Conservation (phyloP, 352 stramenopile genomes). For the Elongisporangium undulatum region DNA sequence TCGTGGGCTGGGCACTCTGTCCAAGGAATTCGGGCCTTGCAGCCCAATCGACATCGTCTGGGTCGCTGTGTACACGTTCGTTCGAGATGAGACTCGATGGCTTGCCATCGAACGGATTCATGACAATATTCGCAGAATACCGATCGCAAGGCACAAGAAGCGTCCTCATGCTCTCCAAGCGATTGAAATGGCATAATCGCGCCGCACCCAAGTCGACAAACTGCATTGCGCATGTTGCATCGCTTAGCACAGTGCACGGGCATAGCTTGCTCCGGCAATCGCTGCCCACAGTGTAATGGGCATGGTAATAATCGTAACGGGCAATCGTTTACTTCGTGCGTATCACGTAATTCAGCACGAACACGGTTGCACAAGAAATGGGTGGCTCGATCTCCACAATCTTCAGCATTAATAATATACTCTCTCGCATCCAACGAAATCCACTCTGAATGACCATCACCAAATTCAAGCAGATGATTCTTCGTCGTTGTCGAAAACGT, state of each 20-base stretch:
- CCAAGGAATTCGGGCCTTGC: slow-evolving; percentile 18
- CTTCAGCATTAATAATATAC: slow-evolving; percentile 20
- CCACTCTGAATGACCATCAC: slow-evolving; percentile 47
- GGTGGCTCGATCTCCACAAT: background rate
- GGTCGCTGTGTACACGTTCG: slow-evolving; percentile 27
- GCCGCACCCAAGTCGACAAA: slow-evolving; percentile 57
- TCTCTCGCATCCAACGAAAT: slow-evolving; percentile 28
- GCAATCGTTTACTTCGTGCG: slow-evolving; percentile 37
- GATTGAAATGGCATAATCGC: slow-evolving; percentile 34
- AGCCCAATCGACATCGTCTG: slow-evolving; percentile 53
- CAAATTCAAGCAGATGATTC: slow-evolving; percentile 49
- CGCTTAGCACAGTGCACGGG: slow-evolving; percentile 39
- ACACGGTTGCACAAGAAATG: slow-evolving; percentile 17
- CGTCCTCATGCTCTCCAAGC: slow-evolving; percentile 51
- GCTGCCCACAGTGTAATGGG: slow-evolving; percentile 61
- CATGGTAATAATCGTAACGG: slow-evolving; percentile 46
- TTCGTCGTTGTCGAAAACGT: slow-evolving; percentile 25
- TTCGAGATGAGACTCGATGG: slow-evolving; percentile 28
- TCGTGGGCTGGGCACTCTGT: slow-evolving; percentile 31
- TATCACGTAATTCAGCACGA: background rate
- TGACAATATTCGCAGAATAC: slow-evolving; percentile 60
- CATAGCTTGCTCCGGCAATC: slow-evolving; percentile 29
- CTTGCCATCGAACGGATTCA: slow-evolving; percentile 14
- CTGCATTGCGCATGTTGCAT: slow-evolving; percentile 56
- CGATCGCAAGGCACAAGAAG: slow-evolving; percentile 30